Evolutionary conservation across 2,329 filamentous ascomycete genomes (phyloP).

Genomic region (Trichophyton verrucosum): DNA sequence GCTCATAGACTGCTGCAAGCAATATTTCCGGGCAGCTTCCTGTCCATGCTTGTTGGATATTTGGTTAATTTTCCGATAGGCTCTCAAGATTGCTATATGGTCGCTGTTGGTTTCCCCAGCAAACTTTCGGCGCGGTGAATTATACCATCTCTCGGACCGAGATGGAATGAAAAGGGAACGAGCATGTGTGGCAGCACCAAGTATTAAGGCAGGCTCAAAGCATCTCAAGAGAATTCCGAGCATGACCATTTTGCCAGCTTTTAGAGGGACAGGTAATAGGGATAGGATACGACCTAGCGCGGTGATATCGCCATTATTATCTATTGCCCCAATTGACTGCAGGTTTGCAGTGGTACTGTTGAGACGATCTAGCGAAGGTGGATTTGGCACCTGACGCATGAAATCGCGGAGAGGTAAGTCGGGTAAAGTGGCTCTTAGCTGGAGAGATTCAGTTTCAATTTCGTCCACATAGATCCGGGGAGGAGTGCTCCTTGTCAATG

Average conservation of each 20-base stretch:
- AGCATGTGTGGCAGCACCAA: slow-evolving; percentile 27
- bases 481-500: slow-evolving; percentile 21
- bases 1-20: slow-evolving; percentile 24
- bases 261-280: slow-evolving; percentile 33
- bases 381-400: slow-evolving; percentile 34
- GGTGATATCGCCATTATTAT: slow-evolving; percentile 33
- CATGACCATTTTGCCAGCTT: slow-evolving; percentile 39
- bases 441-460: slow-evolving; percentile 35
- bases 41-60: slow-evolving; percentile 21
- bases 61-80: slow-evolving; percentile 29
- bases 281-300: slow-evolving; percentile 36
- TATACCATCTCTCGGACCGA: slow-evolving; percentile 6
- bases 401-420: slow-evolving; percentile 30
- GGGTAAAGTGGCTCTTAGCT: slow-evolving; percentile 30
- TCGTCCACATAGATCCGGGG: slow-evolving; percentile 35
- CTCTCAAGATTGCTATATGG: slow-evolving; percentile 35
- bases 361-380: slow-evolving; percentile 30
- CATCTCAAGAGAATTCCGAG: slow-evolving; percentile 42
- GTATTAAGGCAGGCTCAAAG: slow-evolving; percentile 38
- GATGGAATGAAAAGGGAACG: slow-evolving; percentile 23
- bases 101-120: slow-evolving; percentile 31
- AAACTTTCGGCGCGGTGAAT: slow-evolving; percentile 19
- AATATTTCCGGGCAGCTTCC: slow-evolving; percentile 20
- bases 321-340: slow-evolving; percentile 32
- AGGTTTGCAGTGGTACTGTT: slow-evolving; percentile 29